Evolutionary conservation across 2,329 filamentous ascomycete species (phyloP), one percentile per base, ranked within the genome.

Genomic region (Apiospora marii): DNA sequence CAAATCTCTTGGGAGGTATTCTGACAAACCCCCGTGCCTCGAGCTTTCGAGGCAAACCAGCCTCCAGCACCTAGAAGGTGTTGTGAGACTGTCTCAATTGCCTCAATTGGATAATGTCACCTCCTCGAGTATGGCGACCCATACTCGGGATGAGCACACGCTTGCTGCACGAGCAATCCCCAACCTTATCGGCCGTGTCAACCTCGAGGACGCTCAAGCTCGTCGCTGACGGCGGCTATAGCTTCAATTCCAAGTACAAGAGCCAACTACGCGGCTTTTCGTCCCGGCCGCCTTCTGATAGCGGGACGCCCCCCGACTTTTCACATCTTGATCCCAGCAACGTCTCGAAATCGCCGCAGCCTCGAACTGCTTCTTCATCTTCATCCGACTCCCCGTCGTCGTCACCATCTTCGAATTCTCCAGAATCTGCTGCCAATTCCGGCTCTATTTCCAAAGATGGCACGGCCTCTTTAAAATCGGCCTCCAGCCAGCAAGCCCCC

Each of bases 181-280:
- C 67, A 34, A 22, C 67, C 19, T 48, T 34, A 43, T 58, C n/a
- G 70, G 70, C 49, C 74, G 67, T 77, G 71, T 72, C 74, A 22
- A 72, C 51, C 44, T 69, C 72, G n/a, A 44, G 64, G 51, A 49
- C 16, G 41, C 44, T 49, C 24, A 68, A 69, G 67, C 67, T 69
- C 44, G 67, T 16, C 27, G 3, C 49, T 19, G 34, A n/a, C 34
- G 30, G 74, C 67, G 30, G 74, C 67, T 82, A 77, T 72, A 76
- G 72, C 72, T 74, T 74, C 67, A 48, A 71, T n/a, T 49, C 74
- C 30, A 72, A 24, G 22, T 41, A 10, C 34, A 34, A 34, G 27
- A 6, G 22, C 83, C 82, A 51, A 79, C 74, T 44, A 72, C 78
- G 22, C 78, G 77, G 30, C 76, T 77, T 12, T 77, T 77, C 51